Percentiles rank a stretch among this genome's conserved stretches.
Evolutionary conservation across 2,329 filamentous ascomycete genomes (phyloP).

Genomic region (Falciphora oryzae): DNA sequence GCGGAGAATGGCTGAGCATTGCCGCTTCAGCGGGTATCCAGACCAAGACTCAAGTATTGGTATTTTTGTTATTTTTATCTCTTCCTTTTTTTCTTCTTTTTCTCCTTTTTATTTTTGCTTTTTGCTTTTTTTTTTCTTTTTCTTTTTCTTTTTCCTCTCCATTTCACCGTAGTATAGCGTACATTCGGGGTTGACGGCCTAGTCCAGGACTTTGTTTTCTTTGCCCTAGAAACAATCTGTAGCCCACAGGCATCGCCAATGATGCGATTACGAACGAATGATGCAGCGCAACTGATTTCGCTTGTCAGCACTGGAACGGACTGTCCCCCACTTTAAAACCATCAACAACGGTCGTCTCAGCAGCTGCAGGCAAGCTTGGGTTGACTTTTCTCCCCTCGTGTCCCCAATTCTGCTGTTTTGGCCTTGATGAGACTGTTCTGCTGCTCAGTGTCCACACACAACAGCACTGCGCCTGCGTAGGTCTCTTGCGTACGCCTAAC

Average conservation of each 20-base stretch:
- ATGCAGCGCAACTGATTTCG: not conserved
- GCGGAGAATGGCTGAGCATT: not conserved
- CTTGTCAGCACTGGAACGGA: no score
- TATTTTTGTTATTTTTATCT: not conserved
- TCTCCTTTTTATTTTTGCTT: not conserved
- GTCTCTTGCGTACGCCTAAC: no score
- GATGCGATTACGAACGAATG: no score
- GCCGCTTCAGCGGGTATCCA: not conserved
- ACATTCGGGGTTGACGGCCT: not conserved
- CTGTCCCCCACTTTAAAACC: not conserved
- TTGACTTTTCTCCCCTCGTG: not conserved
- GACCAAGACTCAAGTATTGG: no score
- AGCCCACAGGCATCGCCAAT: no score
- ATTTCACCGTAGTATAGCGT: not conserved
- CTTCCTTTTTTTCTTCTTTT: no score
- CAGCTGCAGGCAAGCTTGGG: not conserved
- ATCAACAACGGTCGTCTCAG: not conserved
- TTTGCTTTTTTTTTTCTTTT: not conserved
- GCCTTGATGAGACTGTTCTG: no score
- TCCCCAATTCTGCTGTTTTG: no score
- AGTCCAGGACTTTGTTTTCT: not conserved
- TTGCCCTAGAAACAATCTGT: no score
- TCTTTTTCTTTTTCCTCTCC: not conserved
- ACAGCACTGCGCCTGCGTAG: no score
- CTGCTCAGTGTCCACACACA: no score